Evolutionary conservation across 2,329 filamentous ascomycete species (phyloP), one percentile per base, ranked within the genome.

Genomic region (Paecilomyces dactylethromorphus): DNA sequence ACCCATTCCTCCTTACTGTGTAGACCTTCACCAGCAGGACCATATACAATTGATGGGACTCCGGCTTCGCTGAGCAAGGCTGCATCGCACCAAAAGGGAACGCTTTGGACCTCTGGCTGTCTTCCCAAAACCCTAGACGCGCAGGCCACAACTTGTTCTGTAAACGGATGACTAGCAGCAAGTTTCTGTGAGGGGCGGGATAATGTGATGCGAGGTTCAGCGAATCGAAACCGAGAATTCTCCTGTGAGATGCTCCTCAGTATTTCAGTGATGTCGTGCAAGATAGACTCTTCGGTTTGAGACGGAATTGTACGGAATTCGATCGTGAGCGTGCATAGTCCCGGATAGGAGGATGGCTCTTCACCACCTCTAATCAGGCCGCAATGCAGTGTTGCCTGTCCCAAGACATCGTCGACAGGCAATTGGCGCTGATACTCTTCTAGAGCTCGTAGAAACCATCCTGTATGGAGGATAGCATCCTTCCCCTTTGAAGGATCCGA

Each of bases 1-100:
- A 79, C 80, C 75, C 76, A 82, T 66, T 84, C 81, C 58, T 80
- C 76, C 55, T 78, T 80, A 1, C 70, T 73, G 63, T 84, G 80
- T 3, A 83, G 61, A 0, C 82, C 82, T n/a, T 76, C 73, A 0
- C 80, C 81, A 8, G 65, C 67, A 0, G 79, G 79, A 0, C 81
- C 79, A 65, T 76, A 82, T 0, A 83, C 69, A 15, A 84, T 67
- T 0, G 74, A 67, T 0, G 79, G 75, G 29, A 83, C 79, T 0
- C 79, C 81, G 13, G 67, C 69, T 18, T 76, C 71, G 0, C 73
- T 69, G 0, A 84, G 61, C 12, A 83, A 64, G 1, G 81, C 81
- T n/a, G 76, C 79, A 63, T 84, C 80, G 0, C 78, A 80, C 82
- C 81, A 84, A 60, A 75, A 82, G 0, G 74, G 64, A 0, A 65